Evolutionary conservation across 2,329 filamentous ascomycete genomes (phyloP).

Genomic region (Leptodontidium sp.): DNA sequence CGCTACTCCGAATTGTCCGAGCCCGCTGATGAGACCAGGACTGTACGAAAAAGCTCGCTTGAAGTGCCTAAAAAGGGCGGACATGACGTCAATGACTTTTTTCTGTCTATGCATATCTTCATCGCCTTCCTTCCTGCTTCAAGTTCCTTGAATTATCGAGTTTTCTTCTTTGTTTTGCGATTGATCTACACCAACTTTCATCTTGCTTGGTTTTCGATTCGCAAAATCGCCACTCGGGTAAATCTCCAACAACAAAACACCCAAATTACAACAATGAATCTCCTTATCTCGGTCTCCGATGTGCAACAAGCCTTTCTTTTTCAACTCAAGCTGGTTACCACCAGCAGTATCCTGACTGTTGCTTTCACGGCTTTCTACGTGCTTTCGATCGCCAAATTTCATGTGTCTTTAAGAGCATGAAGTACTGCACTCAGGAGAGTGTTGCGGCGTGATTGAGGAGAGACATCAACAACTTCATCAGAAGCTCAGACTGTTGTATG

Average conservation of each 20-base stretch:
- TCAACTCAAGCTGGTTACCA: conserved; percentile 23
- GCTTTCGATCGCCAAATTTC: conserved; percentile 24
- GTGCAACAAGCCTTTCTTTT: conserved; percentile 12
- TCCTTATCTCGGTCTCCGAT: neutral
- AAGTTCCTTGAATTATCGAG: neutral
- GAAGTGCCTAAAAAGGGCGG: neutral
- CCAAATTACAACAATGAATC: neutral
- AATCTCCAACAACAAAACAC: no score
- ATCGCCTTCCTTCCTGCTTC: neutral
- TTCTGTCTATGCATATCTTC: neutral
- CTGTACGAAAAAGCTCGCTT: neutral
- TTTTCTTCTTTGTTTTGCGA: neutral
- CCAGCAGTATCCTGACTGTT: conserved; percentile 22
- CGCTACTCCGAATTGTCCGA: no score
- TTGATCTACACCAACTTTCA: neutral
- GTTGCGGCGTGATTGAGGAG: neutral
- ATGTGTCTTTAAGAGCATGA: conserved; percentile 14
- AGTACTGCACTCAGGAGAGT: neutral
- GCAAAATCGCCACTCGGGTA: neutral
- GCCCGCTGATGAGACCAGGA: no score
- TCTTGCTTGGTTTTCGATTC: neutral
- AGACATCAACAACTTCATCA: neutral
- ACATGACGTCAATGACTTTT: conserved; percentile 17
- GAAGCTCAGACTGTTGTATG: neutral
- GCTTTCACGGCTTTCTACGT: conserved; percentile 25